A percentile compares a stretch with the other conserved stretches of the same genome.
phyloP scores from a whole-genome alignment of 108 stramenopile genomes.

The Cyclotella baltica region DNA sequence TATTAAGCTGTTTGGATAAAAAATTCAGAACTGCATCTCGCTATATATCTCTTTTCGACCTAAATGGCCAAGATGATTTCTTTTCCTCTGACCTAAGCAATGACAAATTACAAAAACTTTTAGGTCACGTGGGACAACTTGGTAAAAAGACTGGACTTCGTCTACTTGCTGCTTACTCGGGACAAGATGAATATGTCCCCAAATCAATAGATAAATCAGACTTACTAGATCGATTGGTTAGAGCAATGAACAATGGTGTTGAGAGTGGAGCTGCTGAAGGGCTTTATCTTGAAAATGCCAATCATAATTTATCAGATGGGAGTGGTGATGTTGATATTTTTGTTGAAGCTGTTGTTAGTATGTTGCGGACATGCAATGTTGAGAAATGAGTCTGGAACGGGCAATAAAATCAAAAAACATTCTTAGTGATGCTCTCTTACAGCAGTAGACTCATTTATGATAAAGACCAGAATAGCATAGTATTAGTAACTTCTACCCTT shows the following conservation, averaged over 20 bases:
- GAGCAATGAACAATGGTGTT: constrained; percentile 71
- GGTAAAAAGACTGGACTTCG: constrained; percentile 41
- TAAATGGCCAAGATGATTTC: constrained; percentile 90
- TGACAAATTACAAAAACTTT: constrained; percentile 69
- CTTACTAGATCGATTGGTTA: constrained; percentile 71
- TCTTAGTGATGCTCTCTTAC: too few species aligned
- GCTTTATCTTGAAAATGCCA: constrained; percentile 63
- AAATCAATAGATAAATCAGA: constrained; percentile 54
- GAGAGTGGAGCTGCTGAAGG: constrained; percentile 45
- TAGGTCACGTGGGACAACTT: constrained; percentile 68
- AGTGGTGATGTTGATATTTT: constrained; percentile 61
- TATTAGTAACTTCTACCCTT: too few species aligned
- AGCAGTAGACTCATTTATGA: too few species aligned
- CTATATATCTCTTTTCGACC: constrained; percentile 78
- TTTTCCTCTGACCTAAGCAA: constrained; percentile 92
- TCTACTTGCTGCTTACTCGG: constrained; percentile 83
- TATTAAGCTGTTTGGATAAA: not conserved
- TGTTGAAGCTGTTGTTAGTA: constrained; percentile 63
- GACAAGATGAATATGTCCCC: constrained; percentile 91
- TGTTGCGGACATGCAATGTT: constrained; percentile 20
- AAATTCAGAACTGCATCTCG: constrained; percentile 74
- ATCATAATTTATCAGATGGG: constrained; percentile 81
- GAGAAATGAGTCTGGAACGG: not conserved
- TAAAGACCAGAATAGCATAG: too few species aligned
- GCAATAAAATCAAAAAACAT: too few species aligned